Percentiles rank a stretch among this genome's conserved stretches.
Evolutionary conservation across 331 rosid genomes (phyloP).

Genomic region (Pyracantha coccinea): DNA sequence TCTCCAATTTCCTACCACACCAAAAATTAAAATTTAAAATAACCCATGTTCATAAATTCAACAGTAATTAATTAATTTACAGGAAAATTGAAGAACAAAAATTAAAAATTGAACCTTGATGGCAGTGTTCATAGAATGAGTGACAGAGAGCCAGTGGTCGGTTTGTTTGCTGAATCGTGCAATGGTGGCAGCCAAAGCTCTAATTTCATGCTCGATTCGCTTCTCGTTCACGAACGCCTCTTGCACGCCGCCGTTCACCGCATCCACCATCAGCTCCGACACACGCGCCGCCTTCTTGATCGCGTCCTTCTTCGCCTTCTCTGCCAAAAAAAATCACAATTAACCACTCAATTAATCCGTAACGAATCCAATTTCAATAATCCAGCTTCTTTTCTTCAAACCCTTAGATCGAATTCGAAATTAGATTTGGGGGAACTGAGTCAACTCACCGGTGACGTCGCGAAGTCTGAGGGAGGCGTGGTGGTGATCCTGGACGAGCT

Average conservation of each 20-base stretch:
- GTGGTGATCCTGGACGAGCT: constrained; percentile 25
- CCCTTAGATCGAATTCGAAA: neutral
- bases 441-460: constrained; percentile 25
- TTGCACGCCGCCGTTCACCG: constrained; percentile 72
- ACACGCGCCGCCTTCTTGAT: constrained; percentile 42
- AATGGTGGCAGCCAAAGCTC: constrained; percentile 49
- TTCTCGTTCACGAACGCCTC: constrained; percentile 64
- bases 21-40: neutral
- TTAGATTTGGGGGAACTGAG: neutral
- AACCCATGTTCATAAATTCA: neutral
- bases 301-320: constrained; percentile 63
- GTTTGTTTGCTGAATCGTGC: constrained; percentile 57
- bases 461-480: constrained; percentile 34
- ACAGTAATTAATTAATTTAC: neutral
- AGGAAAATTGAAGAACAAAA: neutral
- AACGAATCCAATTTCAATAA: neutral
- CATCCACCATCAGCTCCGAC: constrained; percentile 64
- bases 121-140: constrained; percentile 42
- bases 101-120: constrained; percentile 40
- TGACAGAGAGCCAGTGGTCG: constrained; percentile 78
- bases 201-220: constrained; percentile 63
- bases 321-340: constrained; percentile 15
- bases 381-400: neutral
- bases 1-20: constrained; percentile 63
- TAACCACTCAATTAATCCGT: neutral